A percentile compares a stretch with the other conserved stretches of the same genome.
Conservation (phyloP, 768 basidiomycete genomes). For the Leccinellum luteum region DNA sequence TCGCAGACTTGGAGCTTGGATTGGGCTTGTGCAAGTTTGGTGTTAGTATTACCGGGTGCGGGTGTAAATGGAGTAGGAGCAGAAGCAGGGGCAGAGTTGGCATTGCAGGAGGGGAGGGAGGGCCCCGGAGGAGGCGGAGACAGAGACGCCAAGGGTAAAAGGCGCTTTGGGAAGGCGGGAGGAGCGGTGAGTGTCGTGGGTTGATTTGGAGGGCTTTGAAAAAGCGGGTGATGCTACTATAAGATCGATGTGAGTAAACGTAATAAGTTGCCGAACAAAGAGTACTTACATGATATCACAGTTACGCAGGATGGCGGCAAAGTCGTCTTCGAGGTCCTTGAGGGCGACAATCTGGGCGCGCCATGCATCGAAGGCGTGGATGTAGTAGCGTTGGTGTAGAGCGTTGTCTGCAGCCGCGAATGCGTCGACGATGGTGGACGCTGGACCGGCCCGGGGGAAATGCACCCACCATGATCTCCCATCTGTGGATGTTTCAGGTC, state of each 20-base stretch:
- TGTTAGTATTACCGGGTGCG: slow-evolving; percentile 18
- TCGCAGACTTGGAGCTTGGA: slow-evolving; percentile 85
- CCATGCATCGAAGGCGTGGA: slow-evolving; percentile 62
- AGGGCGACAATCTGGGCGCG: slow-evolving; percentile 55
- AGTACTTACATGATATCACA: slow-evolving; percentile 74
- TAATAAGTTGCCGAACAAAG: not conserved
- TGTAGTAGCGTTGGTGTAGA: slow-evolving; percentile 52
- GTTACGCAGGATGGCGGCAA: slow-evolving; percentile 61
- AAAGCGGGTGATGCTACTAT: slow-evolving; percentile 67
- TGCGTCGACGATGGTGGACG: slow-evolving; percentile 51
- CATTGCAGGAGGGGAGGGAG: too few species aligned
- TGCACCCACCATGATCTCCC: too few species aligned
- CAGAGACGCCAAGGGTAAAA: slow-evolving; percentile 33
- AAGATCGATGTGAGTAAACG: not conserved
- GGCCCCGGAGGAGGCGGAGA: too few species aligned
- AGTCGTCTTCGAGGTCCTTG: slow-evolving; percentile 70
- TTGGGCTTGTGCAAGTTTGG: slow-evolving; percentile 65
- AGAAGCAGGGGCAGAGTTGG: too few species aligned
- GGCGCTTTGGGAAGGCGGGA: slow-evolving; percentile 20
- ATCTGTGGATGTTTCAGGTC: too few species aligned
- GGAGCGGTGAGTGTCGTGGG: slow-evolving; percentile 36
- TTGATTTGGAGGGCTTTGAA: slow-evolving; percentile 71
- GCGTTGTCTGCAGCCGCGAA: slow-evolving; percentile 69
- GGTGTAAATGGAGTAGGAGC: not conserved
- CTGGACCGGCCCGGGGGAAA: too few species aligned